Base-by-base conservation (phyloP, 768 basidiomycete genomes). In the Trametes punicea region DNA sequence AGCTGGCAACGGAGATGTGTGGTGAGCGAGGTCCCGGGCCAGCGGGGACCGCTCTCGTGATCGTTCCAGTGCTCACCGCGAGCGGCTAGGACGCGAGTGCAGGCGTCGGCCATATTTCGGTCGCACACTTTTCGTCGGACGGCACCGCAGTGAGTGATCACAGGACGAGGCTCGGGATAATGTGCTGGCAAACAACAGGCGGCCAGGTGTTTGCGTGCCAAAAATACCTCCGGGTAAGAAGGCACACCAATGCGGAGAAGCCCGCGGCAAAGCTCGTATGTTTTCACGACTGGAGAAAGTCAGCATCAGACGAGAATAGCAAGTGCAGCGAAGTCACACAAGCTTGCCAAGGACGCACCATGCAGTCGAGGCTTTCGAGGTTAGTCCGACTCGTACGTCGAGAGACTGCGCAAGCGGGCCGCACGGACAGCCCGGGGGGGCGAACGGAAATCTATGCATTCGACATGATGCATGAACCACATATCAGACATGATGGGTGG, bases 21-120 rank as follows among this genome's bases (percentile, higher is more conserved):
- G 55, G 40, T n/a, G 41, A 20, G 8, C 25, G 40, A 2, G 41
- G 9, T 15, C 16, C 11, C 26, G 42, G 49, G 25, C 23, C 34
- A 38, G 26, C 52, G 25, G 23, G 15, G 25, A 18, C 31, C 25
- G 18, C 26, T 29, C 52, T 20, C 45, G 52, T 54, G 52, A 54
- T 25, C 52, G 26, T 10, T 44, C 11, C 11, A 21, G 18, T 10
- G 26, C 9, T 11, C 25, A 29, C 16, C 18, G 18, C 10, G 18
- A 18, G 25, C 46, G 41, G 25, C 47, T 40, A 16, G 41, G 26
- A 33, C 29, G 21, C 40, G 27, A 16, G 13, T 23, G 38, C 48
- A n/a, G 11, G 33, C n/a, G 10, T n/a, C 55, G 55, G 55, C n/a
- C 47, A 50, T 50, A 50, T 56, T 8, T 56, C 55, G 55, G 52